These are phyloP conservation scores for Psilocybe tampanensis DNA, from an alignment of 768 basidiomycete genomes.

Conservation along the genomic window DNA sequence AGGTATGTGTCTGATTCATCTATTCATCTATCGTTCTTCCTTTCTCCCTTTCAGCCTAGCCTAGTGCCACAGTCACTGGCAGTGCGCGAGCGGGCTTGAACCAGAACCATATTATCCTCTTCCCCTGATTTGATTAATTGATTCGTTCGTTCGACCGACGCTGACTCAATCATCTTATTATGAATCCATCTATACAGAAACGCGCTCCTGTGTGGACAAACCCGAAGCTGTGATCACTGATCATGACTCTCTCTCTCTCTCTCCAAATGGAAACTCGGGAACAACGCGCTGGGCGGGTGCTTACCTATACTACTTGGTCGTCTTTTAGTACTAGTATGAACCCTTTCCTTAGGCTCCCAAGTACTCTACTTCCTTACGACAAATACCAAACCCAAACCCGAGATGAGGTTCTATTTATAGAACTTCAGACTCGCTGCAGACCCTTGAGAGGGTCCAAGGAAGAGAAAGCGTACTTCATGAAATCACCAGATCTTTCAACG, in stretches of 20 bases:
- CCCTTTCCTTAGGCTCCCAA: no score
- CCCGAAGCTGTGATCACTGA: slow-evolving; percentile 58
- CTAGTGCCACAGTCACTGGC: no score
- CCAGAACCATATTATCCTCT: not conserved
- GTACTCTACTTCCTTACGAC: not conserved
- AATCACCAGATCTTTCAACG: no score
- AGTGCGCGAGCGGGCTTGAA: not conserved
- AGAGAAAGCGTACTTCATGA: no score
- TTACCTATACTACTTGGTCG: no score
- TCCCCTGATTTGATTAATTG: not conserved
- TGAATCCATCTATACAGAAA: slow-evolving; percentile 28
- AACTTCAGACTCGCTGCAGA: not conserved
- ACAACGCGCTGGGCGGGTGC: not conserved
- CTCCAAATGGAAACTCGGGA: slow-evolving; percentile 13
- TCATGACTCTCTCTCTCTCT: no score
- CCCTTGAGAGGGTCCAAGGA: no score
- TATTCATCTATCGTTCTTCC: no score
- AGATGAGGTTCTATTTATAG: slow-evolving; percentile 1
- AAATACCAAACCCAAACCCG: no score
- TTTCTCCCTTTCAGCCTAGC: not conserved
- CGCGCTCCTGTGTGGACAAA: slow-evolving; percentile 56
- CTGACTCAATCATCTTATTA: slow-evolving; percentile 1
- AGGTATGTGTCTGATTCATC: slow-evolving; percentile 46
- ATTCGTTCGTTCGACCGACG: not conserved
- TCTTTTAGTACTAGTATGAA: not conserved